Evolutionary conservation across 257 asterid species (phyloP).

Genomic region (Solanum sejunctum): DNA sequence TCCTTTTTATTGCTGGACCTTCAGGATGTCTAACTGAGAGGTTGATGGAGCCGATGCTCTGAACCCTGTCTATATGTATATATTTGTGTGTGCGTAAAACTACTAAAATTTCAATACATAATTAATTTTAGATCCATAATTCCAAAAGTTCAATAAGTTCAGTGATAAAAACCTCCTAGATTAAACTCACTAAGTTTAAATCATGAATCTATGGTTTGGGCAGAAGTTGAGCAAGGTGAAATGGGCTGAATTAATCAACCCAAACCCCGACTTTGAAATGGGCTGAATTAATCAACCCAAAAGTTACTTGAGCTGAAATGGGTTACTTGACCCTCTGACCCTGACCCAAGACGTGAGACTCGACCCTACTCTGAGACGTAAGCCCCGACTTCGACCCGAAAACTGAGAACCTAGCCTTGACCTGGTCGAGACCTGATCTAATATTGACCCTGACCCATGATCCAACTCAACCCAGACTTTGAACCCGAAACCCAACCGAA

Average conservation of each 20-base stretch:
- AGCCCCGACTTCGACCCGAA: too few species aligned
- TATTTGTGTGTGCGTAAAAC: not conserved
- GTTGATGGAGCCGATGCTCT: not conserved
- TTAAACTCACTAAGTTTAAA: not conserved
- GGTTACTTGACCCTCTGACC: too few species aligned
- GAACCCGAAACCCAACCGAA: not conserved
- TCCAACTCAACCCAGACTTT: not conserved
- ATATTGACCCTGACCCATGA: too few species aligned
- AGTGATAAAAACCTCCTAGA: not conserved
- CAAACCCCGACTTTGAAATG: too few species aligned
- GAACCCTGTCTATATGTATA: not conserved
- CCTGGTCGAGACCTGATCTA: too few species aligned
- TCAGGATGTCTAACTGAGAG: not conserved
- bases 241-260: too few species aligned
- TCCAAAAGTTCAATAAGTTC: not conserved
- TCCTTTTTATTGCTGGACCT: not conserved
- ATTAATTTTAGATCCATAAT: not conserved
- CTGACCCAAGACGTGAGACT: not conserved
- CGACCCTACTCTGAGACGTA: not conserved
- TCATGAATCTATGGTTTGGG: not conserved
- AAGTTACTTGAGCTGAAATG: too few species aligned
- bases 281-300: too few species aligned
- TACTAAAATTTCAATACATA: not conserved
- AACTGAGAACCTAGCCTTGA: too few species aligned
- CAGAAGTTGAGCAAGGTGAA: too few species aligned